Evolutionary conservation across 148 eudicot species (phyloP), one percentile per base, ranked within the genome.

Genomic region (Fagopyrum esculentum): DNA sequence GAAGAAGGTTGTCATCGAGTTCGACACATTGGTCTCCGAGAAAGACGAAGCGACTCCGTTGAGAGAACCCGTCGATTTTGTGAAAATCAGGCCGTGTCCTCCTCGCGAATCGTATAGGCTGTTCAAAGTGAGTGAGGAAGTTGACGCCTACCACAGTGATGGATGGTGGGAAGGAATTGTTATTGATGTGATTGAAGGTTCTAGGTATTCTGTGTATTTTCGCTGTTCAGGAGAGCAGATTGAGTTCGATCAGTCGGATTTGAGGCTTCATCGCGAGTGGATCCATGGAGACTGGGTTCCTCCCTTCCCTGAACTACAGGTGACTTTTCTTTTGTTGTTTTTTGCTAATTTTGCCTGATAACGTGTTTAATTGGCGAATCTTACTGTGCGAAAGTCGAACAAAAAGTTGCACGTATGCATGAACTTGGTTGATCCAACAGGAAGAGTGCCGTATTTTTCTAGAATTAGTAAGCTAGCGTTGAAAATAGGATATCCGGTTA

Each of bases 131-230:
- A 83, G 86, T 69, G 97, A 89, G 9, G 97, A 91, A 52, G 98
- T 93, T 73, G 93, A 93, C 74, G 97, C 88, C 15, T 88, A 55
- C 51, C 74, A 81, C 73, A 82, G 83, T 40, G 98, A 93, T 49
- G 98, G 94, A 4, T 93, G 98, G 98, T 93, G 98, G 98, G 97
- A 90, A 75, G 97, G 98, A 72, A 84, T 89, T 16, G 60, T 93
- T 46, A 93, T 93, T 9, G 81, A 80, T 49, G 84, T 85, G 61
- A 60, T 74, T 45, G 71, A 69, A 71, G 79, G 63, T 61, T 74
- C 56, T 13, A 72, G 66, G 71, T 91, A 80, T 56, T 71, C 81
- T 12, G 98, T 93, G 44, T 91, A 83, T 63, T 93, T 93, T 76
- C 77, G 97, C 66, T 83, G 80, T 9, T 82, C 84, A 1, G 85